Evolutionary conservation across 768 basidiomycete species (phyloP).

Genomic region (Macrolepiota dolichaula): DNA sequence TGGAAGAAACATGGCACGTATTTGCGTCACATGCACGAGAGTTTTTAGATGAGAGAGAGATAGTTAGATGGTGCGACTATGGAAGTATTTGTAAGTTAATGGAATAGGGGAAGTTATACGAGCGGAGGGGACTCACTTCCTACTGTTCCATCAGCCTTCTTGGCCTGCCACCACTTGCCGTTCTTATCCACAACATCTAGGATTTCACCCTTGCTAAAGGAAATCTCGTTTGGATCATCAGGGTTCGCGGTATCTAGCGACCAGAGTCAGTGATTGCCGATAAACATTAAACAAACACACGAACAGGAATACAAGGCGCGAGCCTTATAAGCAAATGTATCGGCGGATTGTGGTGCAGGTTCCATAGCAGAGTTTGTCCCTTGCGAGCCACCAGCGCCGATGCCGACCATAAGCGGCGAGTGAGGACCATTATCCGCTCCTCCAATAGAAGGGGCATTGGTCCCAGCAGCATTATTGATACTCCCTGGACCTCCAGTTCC

Average conservation of each 20-base stretch:
- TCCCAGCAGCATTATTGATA: slow-evolving; percentile 42
- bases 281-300: slow-evolving; percentile 23
- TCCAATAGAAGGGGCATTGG: slow-evolving; percentile 34
- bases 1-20: background rate
- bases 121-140: slow-evolving; percentile 66
- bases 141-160: slow-evolving; percentile 66
- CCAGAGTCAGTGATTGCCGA: slow-evolving; percentile 13
- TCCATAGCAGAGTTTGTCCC: slow-evolving; percentile 21
- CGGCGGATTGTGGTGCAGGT: slow-evolving; percentile 26
- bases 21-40: background rate
- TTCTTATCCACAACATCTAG: slow-evolving; percentile 92
- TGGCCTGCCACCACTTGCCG: slow-evolving; percentile 93
- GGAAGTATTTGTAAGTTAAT: slow-evolving; percentile 14
- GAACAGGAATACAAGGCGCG: slow-evolving; percentile 89
- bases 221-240: slow-evolving; percentile 96
- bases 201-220: slow-evolving; percentile 88
- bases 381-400: slow-evolving; percentile 51
- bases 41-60: slow-evolving; percentile 67
- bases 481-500: slow-evolving; percentile 46
- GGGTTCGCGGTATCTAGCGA: slow-evolving; percentile 82
- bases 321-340: slow-evolving; percentile 67
- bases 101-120: background rate
- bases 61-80: slow-evolving; percentile 85
- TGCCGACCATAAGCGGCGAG: slow-evolving; percentile 70
- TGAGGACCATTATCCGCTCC: slow-evolving; percentile 47